A percentile compares a stretch with the other conserved stretches of the same genome.
These are phyloP conservation scores for Ceratocystis albifundus DNA, from an alignment of 2,329 filamentous ascomycete genomes.

Conservation along the genomic window DNA sequence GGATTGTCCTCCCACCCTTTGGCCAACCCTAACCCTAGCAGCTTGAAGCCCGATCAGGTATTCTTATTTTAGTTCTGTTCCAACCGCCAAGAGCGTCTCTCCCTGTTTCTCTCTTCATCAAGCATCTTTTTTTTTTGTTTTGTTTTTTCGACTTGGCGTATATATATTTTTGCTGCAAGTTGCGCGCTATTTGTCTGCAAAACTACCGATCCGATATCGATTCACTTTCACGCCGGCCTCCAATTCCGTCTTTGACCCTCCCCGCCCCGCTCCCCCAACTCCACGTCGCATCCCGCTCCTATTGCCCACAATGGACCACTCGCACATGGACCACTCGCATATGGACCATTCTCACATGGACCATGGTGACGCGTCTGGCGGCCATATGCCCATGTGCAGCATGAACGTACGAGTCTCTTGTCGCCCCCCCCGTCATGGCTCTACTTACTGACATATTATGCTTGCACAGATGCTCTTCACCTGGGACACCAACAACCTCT, in stretches of 20 bases:
- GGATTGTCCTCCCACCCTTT: background rate
- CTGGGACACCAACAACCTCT: constrained; percentile 86
- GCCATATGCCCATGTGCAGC: constrained; percentile 61
- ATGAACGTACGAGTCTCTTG: constrained; percentile 61
- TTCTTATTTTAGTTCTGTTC: background rate
- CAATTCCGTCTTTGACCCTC: background rate
- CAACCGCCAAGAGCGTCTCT: background rate
- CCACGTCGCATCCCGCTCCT: background rate
- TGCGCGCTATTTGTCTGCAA: background rate
- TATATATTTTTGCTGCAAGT: background rate
- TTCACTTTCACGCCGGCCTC: background rate
- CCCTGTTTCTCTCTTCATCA: background rate
- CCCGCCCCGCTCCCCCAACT: no score
- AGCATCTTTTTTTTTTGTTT: background rate
- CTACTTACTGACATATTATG: background rate
- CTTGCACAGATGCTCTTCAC: constrained; percentile 82
- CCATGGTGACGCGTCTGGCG: constrained; percentile 40
- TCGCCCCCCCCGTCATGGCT: no score
- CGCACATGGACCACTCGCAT: constrained; percentile 22
- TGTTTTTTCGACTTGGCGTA: background rate
- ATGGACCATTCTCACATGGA: constrained; percentile 39
- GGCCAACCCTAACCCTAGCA: background rate
- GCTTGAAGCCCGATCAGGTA: background rate
- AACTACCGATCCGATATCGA: background rate
- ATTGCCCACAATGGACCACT: constrained; percentile 20